Percentiles rank a stretch among this genome's conserved stretches.
phyloP scores from a whole-genome alignment of 169 alveolate species.

The Haemoproteus tartakovskyi region DNA sequence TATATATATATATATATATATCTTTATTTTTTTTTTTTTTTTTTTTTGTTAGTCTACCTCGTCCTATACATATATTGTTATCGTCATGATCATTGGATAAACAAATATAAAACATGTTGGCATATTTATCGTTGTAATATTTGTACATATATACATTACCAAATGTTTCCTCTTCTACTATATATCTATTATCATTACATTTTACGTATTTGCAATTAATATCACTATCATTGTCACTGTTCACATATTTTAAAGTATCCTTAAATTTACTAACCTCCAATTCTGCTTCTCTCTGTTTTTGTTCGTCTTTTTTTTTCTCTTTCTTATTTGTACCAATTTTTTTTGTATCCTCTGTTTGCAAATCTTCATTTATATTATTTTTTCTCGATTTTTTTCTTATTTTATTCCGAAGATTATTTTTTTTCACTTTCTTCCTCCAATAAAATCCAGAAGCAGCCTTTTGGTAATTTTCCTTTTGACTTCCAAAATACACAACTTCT shows the following conservation, averaged over 20 bases:
- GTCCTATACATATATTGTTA: conserved; percentile 32
- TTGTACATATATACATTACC: conserved; percentile 46
- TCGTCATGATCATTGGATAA: conserved; percentile 21
- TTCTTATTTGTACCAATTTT: too few relatives aligned
- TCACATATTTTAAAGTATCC: conserved; percentile 27
- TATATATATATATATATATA: background rate
- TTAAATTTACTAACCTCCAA: conserved; percentile 1
- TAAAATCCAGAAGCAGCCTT: conserved; percentile 62
- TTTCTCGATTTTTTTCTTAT: too few relatives aligned
- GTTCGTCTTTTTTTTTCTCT: too few relatives aligned
- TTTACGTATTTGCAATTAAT: conserved; percentile 24
- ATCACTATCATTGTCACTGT: conserved; percentile 64
- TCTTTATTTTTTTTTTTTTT: too few relatives aligned
- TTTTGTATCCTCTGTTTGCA: too few relatives aligned
- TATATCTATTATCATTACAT: conserved; percentile 12
- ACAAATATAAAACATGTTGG: conserved; percentile 50
- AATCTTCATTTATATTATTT: too few relatives aligned
- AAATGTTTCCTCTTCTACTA: conserved; percentile 5
- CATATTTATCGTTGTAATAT: conserved; percentile 49
- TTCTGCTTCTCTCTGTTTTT: too few relatives aligned
- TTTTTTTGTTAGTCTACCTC: conserved; percentile 20
- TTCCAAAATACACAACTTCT: conserved; percentile 36
- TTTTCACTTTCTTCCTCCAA: conserved; percentile 62
- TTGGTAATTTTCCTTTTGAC: conserved; percentile 34
- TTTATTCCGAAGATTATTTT: conserved; percentile 25